phyloP scores from a whole-genome alignment of 1,284 basidiomycete genomes.

The Trichosporon coremiiforme region DNA sequence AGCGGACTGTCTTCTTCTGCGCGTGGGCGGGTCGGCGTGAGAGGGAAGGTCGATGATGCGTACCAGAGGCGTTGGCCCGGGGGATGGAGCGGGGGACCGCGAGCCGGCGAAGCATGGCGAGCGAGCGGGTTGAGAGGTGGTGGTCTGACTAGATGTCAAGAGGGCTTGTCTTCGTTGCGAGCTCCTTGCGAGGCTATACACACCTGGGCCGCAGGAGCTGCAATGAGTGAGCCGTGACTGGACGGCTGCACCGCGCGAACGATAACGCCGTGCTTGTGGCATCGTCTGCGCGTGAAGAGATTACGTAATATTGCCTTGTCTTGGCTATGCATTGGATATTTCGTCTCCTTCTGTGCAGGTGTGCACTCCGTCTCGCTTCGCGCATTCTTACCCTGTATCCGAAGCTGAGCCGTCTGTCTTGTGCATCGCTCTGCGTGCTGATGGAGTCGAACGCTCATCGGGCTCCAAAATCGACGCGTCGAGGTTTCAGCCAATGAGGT shows the following conservation, averaged over 20 bases:
- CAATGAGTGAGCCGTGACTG: slow-evolving; percentile 16
- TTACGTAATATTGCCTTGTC: neutral
- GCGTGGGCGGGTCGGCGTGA: neutral
- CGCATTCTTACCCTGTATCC: neutral
- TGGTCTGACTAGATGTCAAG: slow-evolving; percentile 18
- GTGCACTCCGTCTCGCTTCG: neutral
- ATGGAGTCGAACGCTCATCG: neutral
- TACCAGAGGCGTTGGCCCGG: slow-evolving; percentile 29
- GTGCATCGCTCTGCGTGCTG: neutral
- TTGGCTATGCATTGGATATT: neutral
- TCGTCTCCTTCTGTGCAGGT: neutral
- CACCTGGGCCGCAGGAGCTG: slow-evolving; percentile 6
- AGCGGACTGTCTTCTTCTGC: neutral
- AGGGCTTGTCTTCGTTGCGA: slow-evolving; percentile 14
- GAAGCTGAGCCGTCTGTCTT: neutral
- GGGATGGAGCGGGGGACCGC: slow-evolving; percentile 38
- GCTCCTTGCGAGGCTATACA: slow-evolving; percentile 9
- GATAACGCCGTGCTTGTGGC: slow-evolving; percentile 15
- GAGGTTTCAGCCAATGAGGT: neutral
- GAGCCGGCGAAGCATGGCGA: slow-evolving; percentile 38
- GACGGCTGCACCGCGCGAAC: slow-evolving; percentile 4
- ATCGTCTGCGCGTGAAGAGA: neutral
- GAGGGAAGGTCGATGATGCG: slow-evolving; percentile 2
- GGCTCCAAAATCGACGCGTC: no score
- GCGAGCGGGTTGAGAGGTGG: slow-evolving; percentile 4